Evolutionary conservation across 169 alveolate genomes (phyloP), one percentile per base, ranked within the genome.

Genomic region (Cryptosporidium parvum): DNA sequence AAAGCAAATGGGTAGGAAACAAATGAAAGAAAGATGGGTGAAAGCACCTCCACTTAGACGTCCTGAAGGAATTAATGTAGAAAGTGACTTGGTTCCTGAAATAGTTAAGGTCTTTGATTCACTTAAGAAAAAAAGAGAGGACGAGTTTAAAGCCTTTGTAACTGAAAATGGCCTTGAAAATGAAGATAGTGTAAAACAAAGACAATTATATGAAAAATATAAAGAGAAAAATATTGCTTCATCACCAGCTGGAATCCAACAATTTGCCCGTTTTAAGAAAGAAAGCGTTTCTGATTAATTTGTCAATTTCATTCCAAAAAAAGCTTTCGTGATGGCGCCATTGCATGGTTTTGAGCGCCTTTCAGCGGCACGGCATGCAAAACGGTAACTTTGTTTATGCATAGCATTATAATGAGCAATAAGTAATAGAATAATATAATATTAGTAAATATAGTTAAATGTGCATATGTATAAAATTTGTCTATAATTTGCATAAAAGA

Each of bases 1-100:
- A 14, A 65, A 37, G 6, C 72, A 65, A 8, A 31, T 65, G 44
- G 52, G 39, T 21, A 6, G 0, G 0, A 65, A 2, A 8, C 51
- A 14, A 65, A 6, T 1, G 0, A 65, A 29, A 33, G 48, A 26
- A 26, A 65, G 31, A 10, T 65, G 72, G 72, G 72, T 65, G 0
- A 65, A 65, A 33, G 72, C 53, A 6, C 23, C 53, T 18, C 72
- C 72, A 3, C 72, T 65, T 37, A 65, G 0, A 33, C 72, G 31
- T n/a, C 72, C 72, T 8, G 72, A 65, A n/a, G 53, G 31, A 33
- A 10, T n/a, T 10, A 9, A n/a, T 12, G 18, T 8, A 10, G 51
- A 29, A 33, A 29, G 7, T 14, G 6, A 0, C 2, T 29, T 10
- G 3, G 51, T 8, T 18, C 42, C 72, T 7, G 72, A 65, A 65